These are phyloP conservation scores for Monosporascus sp. DNA, from an alignment of 2,329 filamentous ascomycete species.

Conservation along the genomic window DNA sequence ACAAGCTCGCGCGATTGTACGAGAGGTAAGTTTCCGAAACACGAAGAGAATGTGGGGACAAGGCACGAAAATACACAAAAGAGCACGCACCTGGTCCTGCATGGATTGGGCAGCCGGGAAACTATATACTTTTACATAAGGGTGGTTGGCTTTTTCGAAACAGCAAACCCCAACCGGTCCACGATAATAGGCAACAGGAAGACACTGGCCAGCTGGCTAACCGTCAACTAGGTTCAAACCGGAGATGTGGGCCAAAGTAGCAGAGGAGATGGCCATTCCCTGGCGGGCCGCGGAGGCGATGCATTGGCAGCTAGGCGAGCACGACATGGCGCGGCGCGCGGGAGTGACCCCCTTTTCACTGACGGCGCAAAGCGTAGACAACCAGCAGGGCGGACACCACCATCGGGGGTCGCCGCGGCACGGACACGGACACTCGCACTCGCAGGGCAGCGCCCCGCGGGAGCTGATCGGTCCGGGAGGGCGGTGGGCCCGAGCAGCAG, in stretches of 20 bases:
- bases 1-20: slow-evolving; percentile 90
- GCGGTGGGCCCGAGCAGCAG: slow-evolving; percentile 34
- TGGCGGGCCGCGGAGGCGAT: slow-evolving; percentile 96
- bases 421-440: slow-evolving; percentile 36
- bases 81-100: not conserved
- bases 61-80: not conserved
- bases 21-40: slow-evolving; percentile 65
- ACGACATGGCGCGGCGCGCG: slow-evolving; percentile 88
- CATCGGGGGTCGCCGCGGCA: slow-evolving; percentile 27
- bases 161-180: not conserved
- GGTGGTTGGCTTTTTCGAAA: not conserved
- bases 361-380: slow-evolving; percentile 49
- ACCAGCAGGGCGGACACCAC: slow-evolving; percentile 31
- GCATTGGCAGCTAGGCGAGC: slow-evolving; percentile 94
- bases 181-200: not conserved
- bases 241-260: slow-evolving; percentile 96
- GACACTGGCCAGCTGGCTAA: not conserved
- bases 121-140: not conserved
- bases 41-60: not conserved
- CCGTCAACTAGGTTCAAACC: slow-evolving; percentile 71
- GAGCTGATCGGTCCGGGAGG: slow-evolving; percentile 38
- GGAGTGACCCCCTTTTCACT: slow-evolving; percentile 82
- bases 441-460: slow-evolving; percentile 40
- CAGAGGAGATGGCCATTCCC: slow-evolving; percentile 89
- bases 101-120: slow-evolving; percentile 1